Evolutionary conservation across 805 yeast genomes (phyloP).

Genomic region (Candida chauliodis): DNA sequence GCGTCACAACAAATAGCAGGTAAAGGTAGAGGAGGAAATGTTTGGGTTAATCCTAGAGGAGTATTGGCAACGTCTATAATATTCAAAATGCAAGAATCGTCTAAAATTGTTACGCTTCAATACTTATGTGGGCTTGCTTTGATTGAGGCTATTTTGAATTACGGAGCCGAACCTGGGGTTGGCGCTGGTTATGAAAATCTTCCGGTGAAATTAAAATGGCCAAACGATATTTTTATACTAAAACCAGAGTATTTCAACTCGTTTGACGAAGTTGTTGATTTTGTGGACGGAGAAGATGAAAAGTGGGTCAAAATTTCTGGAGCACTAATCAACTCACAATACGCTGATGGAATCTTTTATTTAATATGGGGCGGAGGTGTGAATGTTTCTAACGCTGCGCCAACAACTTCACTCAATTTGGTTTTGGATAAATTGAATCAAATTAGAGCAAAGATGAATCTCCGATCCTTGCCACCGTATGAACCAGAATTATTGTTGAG

Average conservation of each 20-base stretch:
- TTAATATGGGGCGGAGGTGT: slow-evolving; percentile 85
- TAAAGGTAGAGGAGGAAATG: slow-evolving; percentile 90
- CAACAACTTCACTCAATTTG: slow-evolving; percentile 82
- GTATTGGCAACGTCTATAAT: slow-evolving; percentile 79
- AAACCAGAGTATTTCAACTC: slow-evolving; percentile 53
- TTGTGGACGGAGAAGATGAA: slow-evolving; percentile 54
- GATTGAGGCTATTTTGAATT: slow-evolving; percentile 67
- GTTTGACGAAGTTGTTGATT: slow-evolving; percentile 27
- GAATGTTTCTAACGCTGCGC: slow-evolving; percentile 80
- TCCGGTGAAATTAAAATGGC: slow-evolving; percentile 91
- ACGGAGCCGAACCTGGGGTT: slow-evolving; percentile 41
- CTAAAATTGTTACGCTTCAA: slow-evolving; percentile 78
- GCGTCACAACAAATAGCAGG: slow-evolving; percentile 90
- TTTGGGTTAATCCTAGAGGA: slow-evolving; percentile 94
- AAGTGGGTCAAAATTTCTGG: slow-evolving; percentile 80
- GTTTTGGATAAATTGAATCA: slow-evolving; percentile 62
- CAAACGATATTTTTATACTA: slow-evolving; percentile 82
- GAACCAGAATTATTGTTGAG: slow-evolving; percentile 60
- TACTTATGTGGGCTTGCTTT: slow-evolving; percentile 80
- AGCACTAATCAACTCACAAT: slow-evolving; percentile 75
- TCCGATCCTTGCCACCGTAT: slow-evolving; percentile 43
- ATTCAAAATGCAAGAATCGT: slow-evolving; percentile 50
- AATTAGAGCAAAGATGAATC: slow-evolving; percentile 41
- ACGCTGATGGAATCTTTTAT: slow-evolving; percentile 54
- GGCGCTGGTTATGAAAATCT: slow-evolving; percentile 63